phyloP scores from a whole-genome alignment of 176 grass and related monocot genomes.

The Oryza longistaminata region DNA sequence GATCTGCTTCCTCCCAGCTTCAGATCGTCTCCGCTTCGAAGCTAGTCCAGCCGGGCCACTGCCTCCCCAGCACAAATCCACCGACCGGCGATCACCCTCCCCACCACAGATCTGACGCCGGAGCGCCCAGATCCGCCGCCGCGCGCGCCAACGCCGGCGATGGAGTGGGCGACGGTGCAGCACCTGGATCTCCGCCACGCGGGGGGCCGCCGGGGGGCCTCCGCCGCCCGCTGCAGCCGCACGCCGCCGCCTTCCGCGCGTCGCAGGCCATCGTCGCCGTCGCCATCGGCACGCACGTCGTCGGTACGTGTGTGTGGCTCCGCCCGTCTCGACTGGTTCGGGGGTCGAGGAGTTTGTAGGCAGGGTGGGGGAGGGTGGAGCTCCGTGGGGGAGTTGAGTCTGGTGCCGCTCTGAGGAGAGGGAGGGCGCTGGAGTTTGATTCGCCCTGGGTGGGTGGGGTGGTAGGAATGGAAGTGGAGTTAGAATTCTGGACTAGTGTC shows the following conservation, averaged over 20 bases:
- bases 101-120: conserved; percentile 10
- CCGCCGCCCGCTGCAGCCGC: conserved; percentile 76
- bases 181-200: conserved; percentile 95
- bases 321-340: neutral
- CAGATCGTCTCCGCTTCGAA: neutral
- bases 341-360: no score
- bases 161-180: conserved; percentile 96
- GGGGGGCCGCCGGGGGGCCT: conserved; percentile 66
- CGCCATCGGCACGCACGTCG: conserved; percentile 77
- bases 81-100: neutral
- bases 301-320: conserved; percentile 42
- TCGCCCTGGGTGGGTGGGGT: neutral
- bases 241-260: conserved; percentile 75
- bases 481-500: neutral
- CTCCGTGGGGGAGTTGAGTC: neutral
- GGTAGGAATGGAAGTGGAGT: neutral
- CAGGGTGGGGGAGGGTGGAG: neutral
- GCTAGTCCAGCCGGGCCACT: neutral
- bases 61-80: neutral
- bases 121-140: conserved; percentile 36
- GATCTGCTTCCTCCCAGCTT: no score
- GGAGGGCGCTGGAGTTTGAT: neutral
- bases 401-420: neutral
- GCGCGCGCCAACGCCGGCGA: no score
- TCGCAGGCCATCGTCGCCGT: conserved; percentile 90